phyloP scores from a whole-genome alignment of 1,284 basidiomycete genomes.

The Tremellales sp. region DNA sequence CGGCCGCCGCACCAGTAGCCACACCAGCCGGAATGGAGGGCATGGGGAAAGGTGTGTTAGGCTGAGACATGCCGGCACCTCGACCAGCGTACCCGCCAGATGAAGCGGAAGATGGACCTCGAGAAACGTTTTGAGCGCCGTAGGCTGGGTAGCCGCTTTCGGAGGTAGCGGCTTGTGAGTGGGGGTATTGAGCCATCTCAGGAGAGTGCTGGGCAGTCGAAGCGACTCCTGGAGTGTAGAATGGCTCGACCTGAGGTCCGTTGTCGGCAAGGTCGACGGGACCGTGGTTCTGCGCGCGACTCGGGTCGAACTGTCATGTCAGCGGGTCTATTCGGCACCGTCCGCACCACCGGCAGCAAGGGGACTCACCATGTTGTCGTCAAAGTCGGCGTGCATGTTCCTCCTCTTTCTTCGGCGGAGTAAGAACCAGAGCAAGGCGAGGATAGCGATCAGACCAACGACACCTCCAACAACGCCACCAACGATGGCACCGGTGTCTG shows the following conservation, averaged over 20 bases:
- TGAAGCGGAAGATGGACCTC: conserved; percentile 34
- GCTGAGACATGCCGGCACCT: conserved; percentile 10
- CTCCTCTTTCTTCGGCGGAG: conserved; percentile 34
- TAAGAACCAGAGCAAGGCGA: conserved; percentile 37
- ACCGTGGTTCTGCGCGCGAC: conserved; percentile 17
- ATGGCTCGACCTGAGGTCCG: conserved; percentile 39
- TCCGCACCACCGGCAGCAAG: background rate
- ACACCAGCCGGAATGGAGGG: conserved; percentile 20
- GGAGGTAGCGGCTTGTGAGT: conserved; percentile 30
- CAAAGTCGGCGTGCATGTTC: conserved; percentile 43
- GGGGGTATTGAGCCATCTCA: conserved; percentile 42
- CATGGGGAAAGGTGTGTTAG: conserved; percentile 16
- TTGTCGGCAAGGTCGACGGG: conserved; percentile 39
- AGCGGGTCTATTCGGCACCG: background rate
- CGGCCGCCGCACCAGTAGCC: conserved; percentile 11
- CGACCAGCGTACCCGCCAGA: conserved; percentile 42
- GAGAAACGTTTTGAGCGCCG: conserved; percentile 25
- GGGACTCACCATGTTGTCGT: conserved; percentile 46
- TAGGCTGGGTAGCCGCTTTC: conserved; percentile 18
- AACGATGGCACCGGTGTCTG: conserved; percentile 44
- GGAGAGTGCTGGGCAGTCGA: conserved; percentile 28
- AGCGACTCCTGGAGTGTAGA: conserved; percentile 37
- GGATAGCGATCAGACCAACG: conserved; percentile 34
- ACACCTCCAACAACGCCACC: conserved; percentile 48
- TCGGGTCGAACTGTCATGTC: conserved; percentile 39